Conservation (phyloP, 192 early-diverging fungal genomes). For the Tieghemiomyces parasiticus region DNA sequence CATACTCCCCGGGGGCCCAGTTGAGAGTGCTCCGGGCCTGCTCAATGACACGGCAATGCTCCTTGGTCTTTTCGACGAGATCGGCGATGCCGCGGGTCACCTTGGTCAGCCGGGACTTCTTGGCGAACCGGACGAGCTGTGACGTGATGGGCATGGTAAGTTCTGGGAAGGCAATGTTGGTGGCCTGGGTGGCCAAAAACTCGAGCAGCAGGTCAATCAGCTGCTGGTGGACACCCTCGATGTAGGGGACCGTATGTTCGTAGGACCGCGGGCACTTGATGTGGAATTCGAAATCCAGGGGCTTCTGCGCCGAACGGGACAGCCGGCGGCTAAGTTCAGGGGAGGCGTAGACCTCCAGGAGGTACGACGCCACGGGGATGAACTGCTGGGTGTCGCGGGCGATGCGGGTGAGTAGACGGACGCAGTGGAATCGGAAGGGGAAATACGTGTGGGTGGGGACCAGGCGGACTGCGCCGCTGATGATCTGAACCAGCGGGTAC, state of each 20-base stretch:
- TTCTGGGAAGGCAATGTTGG: conserved; percentile 90
- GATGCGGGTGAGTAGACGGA: conserved; percentile 56
- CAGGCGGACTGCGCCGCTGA: conserved; percentile 58
- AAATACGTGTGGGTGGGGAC: conserved; percentile 83
- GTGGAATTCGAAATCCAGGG: conserved; percentile 57
- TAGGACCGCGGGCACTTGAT: conserved; percentile 75
- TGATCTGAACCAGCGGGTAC: conserved; percentile 79
- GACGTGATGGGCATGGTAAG: conserved; percentile 74
- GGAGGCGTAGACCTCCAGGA: conserved; percentile 72
- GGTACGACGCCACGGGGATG: conserved; percentile 69
- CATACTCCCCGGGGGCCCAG: conserved; percentile 26
- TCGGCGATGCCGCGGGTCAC: conserved; percentile 68
- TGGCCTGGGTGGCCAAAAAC: conserved; percentile 52
- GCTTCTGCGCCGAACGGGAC: conserved; percentile 69
- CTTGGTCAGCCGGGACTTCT: conserved; percentile 49
- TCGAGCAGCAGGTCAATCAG: conserved; percentile 55
- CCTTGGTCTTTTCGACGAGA: conserved; percentile 77
- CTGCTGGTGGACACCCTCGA: conserved; percentile 71
- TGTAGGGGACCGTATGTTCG: conserved; percentile 68
- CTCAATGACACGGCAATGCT: conserved; percentile 63
- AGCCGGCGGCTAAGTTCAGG: conserved; percentile 56
- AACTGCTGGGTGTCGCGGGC: conserved; percentile 53
- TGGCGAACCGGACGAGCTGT: conserved; percentile 72
- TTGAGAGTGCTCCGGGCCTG: conserved; percentile 40
- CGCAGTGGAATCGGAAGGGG: conserved; percentile 80